These are phyloP conservation scores for Phoenix roebelenii DNA, from an alignment of 176 grass and related monocot genomes.

Conservation along the genomic window DNA sequence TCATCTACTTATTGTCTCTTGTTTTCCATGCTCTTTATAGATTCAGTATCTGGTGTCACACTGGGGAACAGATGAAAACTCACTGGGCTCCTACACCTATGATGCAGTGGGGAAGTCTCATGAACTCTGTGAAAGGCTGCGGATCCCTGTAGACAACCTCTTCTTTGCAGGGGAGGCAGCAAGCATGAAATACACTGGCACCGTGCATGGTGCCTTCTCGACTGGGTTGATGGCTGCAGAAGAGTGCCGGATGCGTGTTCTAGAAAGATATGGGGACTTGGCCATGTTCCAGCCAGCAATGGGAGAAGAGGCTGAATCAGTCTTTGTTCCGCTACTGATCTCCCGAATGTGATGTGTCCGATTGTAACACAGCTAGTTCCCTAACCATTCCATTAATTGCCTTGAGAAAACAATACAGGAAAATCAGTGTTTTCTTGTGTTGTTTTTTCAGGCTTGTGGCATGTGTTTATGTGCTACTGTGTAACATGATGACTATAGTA, in stretches of 20 bases:
- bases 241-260: slow-evolving; percentile 76
- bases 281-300: slow-evolving; percentile 60
- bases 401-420: slow-evolving; percentile 21
- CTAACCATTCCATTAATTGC: slow-evolving; percentile 46
- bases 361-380: slow-evolving; percentile 7
- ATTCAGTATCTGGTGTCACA: slow-evolving; percentile 83
- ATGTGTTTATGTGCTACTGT: slow-evolving; percentile 10
- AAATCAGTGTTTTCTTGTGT: neutral
- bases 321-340: slow-evolving; percentile 83
- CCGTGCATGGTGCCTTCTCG: slow-evolving; percentile 86
- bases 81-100: slow-evolving; percentile 89
- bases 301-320: slow-evolving; percentile 47
- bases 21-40: slow-evolving; percentile 20
- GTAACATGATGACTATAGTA: neutral
- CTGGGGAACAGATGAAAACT: slow-evolving; percentile 83
- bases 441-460: slow-evolving; percentile 39
- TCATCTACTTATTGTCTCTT: neutral
- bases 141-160: slow-evolving; percentile 86
- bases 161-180: slow-evolving; percentile 97
- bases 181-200: slow-evolving; percentile 77
- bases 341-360: slow-evolving; percentile 50
- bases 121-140: slow-evolving; percentile 69
- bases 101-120: slow-evolving; percentile 67
- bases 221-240: slow-evolving; percentile 85
- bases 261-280: slow-evolving; percentile 75